Conservation (phyloP, 2,329 filamentous ascomycete genomes). For the Pyricularia grisea region DNA sequence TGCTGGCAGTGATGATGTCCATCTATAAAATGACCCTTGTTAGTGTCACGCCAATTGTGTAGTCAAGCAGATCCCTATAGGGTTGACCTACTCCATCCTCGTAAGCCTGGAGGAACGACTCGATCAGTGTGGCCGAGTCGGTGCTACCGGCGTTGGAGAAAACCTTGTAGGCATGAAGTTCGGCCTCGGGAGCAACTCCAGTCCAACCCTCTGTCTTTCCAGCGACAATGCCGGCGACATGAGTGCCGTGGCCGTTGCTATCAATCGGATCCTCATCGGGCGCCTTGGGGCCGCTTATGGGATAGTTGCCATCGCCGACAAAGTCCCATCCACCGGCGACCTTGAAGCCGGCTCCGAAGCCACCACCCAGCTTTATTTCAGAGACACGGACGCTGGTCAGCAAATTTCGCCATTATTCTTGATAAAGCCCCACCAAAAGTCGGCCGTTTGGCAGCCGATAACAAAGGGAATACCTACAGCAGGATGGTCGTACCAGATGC, state of each 20-base stretch:
- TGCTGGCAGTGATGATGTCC: slow-evolving; percentile 25
- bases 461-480: slow-evolving; percentile 5
- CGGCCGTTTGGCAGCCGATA: background rate
- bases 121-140: slow-evolving; percentile 20
- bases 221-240: slow-evolving; percentile 17
- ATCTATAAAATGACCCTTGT: slow-evolving; percentile 4
- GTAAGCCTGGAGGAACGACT: slow-evolving; percentile 24
- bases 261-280: slow-evolving; percentile 16
- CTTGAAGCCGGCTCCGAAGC: slow-evolving; percentile 14
- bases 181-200: slow-evolving; percentile 16
- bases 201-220: slow-evolving; percentile 11
- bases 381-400: background rate
- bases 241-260: slow-evolving; percentile 14
- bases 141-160: slow-evolving; percentile 8
- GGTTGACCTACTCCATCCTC: slow-evolving; percentile 15
- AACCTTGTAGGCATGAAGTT: slow-evolving; percentile 14
- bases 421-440: background rate
- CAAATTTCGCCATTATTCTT: background rate
- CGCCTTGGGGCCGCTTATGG: background rate
- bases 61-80: too few relatives aligned
- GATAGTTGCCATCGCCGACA: slow-evolving; percentile 11
- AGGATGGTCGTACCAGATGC: slow-evolving; percentile 10
- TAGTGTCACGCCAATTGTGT: too few relatives aligned
- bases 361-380: slow-evolving; percentile 17
- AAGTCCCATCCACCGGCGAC: slow-evolving; percentile 15